Conservation (phyloP, 306 rosid genomes). For the Prosopis cineraria region DNA sequence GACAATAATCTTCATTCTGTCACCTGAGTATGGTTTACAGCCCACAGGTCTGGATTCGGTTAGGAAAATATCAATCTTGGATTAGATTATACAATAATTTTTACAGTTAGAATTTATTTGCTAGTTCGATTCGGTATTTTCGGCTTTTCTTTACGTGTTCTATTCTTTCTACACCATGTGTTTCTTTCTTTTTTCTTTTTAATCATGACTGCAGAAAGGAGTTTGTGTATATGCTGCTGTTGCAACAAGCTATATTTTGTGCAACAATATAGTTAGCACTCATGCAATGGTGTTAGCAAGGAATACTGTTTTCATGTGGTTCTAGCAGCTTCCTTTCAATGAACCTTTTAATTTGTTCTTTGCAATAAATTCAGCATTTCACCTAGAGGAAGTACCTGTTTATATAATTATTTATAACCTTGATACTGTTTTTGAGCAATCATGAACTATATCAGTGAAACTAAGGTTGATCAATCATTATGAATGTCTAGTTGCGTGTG, state of each 20-base stretch:
- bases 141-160: background rate
- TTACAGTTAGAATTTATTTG: background rate
- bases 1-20: background rate
- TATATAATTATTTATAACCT: background rate
- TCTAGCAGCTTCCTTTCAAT: conserved; percentile 10
- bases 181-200: too few species aligned
- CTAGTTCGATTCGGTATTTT: background rate
- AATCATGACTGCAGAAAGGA: background rate
- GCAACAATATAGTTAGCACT: conserved; percentile 1
- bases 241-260: background rate
- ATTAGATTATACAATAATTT: background rate
- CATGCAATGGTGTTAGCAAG: background rate
- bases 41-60: conserved; percentile 27
- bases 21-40: conserved; percentile 1
- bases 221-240: background rate
- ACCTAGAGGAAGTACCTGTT: background rate
- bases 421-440: background rate
- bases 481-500: background rate
- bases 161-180: background rate
- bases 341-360: background rate
- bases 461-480: background rate
- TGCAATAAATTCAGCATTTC: conserved; percentile 2
- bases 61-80: background rate
- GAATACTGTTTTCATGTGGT: conserved; percentile 11
- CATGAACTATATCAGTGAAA: background rate